Conservation (phyloP, 2,329 filamentous ascomycete genomes). For the Aureobasidium pullulans region DNA sequence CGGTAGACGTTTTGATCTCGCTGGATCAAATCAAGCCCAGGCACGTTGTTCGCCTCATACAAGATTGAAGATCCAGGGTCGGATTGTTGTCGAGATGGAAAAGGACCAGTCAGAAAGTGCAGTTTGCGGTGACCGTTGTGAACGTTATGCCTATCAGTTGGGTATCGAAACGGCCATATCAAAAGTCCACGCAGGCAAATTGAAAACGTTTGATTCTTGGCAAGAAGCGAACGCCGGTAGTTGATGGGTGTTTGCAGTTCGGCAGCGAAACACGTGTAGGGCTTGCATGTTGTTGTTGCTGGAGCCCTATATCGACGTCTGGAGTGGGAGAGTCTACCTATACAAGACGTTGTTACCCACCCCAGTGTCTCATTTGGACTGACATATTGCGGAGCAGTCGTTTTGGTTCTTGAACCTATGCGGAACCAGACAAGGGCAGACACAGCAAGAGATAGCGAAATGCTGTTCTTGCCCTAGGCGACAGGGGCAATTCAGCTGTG, state of each 20-base stretch:
- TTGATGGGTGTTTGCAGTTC: background rate
- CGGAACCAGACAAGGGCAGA: too few relatives aligned
- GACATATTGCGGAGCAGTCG: background rate
- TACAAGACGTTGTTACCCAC: conserved; percentile 2
- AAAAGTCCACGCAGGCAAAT: conserved; percentile 1
- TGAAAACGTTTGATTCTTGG: background rate
- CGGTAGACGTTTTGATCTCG: conserved; percentile 2
- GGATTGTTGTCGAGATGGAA: background rate
- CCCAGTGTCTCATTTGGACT: background rate
- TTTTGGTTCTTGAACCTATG: background rate
- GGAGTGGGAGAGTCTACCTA: background rate
- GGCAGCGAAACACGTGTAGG: conserved; percentile 8
- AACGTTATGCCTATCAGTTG: background rate
- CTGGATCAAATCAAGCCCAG: background rate
- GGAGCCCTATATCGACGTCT: background rate
- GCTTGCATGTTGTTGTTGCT: background rate
- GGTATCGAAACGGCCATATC: conserved; percentile 12
- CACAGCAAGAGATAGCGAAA: background rate
- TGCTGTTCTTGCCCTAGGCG: background rate
- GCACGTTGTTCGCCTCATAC: conserved; percentile 1
- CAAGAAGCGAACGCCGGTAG: background rate
- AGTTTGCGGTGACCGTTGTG: background rate
- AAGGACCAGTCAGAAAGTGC: background rate
- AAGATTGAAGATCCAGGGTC: conserved; percentile 8
- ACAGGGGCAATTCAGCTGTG: background rate